Percentiles rank a stretch among this genome's conserved stretches.
Conservation (phyloP, 352 stramenopile genomes). For the Aphanomyces euteiches region DNA sequence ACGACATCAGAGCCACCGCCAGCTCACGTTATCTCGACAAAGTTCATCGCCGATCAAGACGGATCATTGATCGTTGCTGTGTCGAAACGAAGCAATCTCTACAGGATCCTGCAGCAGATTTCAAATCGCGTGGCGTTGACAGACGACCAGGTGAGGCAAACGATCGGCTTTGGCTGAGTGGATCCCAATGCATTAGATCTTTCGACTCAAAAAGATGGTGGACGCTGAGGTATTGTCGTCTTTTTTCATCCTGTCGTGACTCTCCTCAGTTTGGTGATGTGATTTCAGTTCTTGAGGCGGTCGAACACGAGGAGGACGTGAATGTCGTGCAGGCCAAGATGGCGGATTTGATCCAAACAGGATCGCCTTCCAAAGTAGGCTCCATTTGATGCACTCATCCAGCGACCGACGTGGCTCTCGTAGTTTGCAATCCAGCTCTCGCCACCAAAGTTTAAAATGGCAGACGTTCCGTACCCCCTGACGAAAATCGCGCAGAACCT, state of each 20-base stretch:
- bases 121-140: conserved; percentile 42
- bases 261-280: conserved; percentile 47
- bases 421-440: conserved; percentile 32
- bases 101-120: conserved; percentile 61
- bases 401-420: too few relatives aligned
- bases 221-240: conserved; percentile 43
- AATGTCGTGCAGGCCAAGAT: conserved; percentile 42
- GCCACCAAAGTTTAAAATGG: conserved; percentile 44
- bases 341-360: conserved; percentile 41
- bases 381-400: not conserved
- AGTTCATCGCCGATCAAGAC: conserved; percentile 26
- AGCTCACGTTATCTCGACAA: not conserved
- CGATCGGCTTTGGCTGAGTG: not conserved
- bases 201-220: conserved; percentile 66
- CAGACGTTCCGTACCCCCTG: conserved; percentile 65
- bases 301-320: conserved; percentile 42
- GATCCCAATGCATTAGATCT: conserved; percentile 36
- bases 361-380: conserved; percentile 56
- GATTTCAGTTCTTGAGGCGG: conserved; percentile 51
- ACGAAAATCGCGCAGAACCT: conserved; percentile 68
- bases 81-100: conserved; percentile 56
- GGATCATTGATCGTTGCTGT: conserved; percentile 36
- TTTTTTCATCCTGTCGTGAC: not conserved
- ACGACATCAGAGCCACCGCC: not conserved
- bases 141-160: conserved; percentile 52